Evolutionary conservation across 176 grass and related monocot genomes (phyloP), one percentile per base, ranked within the genome.

Genomic region (Phoenix dactylifera): DNA sequence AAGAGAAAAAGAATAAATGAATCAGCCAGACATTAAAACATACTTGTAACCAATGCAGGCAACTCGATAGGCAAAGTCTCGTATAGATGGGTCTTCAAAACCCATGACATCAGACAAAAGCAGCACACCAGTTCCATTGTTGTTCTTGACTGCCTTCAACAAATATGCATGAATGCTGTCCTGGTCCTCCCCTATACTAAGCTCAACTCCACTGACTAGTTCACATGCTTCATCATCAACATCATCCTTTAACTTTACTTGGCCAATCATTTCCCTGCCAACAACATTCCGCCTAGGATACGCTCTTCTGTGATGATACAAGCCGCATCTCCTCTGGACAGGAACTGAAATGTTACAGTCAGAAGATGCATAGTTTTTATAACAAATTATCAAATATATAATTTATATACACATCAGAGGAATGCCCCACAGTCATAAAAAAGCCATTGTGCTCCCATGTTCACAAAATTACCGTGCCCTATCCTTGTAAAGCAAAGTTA

Each of bases 21-120:
- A 52, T 52, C 22, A 24, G 25, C 35, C 1, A 44, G 10, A 7
- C 2, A 14, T 44, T 44, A 19, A 75, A 14, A 69, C 75, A 51
- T 70, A 98, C 88, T 98, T 98, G 88, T 86, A 98, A 58, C 93
- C 93, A 72, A 86, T 74, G 80, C 93, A 92, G 17, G 88, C 84
- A 44, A 98, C 79, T 30, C 82, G 84, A 65, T 98, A 92, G 56
- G 93, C 87, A 54, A 98, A 98, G 52, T 98, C 93, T 4, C 93
- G 18, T 25, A 84, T 98, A 59, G 81, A 59, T 35, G 87, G 83
- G 76, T 98, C 79, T 79, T 92, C 88, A 65, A 92, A 98, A 54
- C 93, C 93, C 15, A 78, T 76, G 62, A 86, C 16, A 81, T 98
- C 93, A 62, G 93, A 86, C 52, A 98, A 75, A 60, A 98, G 70